Conservation (phyloP, 495 filamentous ascomycete genomes). For the Pyrenopolyporus hunteri region DNA sequence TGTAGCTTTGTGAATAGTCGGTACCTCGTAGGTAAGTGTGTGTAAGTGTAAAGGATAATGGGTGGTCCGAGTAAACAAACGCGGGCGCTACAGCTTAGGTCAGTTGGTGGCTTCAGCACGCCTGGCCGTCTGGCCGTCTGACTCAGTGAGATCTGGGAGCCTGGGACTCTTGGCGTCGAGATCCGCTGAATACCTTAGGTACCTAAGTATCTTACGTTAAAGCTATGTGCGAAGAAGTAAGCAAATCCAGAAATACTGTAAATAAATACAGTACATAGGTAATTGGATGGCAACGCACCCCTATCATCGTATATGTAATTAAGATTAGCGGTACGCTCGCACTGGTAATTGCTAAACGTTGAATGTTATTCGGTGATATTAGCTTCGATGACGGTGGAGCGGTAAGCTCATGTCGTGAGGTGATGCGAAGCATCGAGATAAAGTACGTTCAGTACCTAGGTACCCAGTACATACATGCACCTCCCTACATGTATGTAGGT, state of each 20-base stretch:
- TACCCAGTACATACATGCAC: too few species aligned
- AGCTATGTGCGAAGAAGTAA: too few species aligned
- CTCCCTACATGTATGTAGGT: too few species aligned
- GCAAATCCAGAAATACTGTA: too few species aligned
- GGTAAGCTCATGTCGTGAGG: neutral
- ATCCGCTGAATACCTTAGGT: constrained; percentile 1
- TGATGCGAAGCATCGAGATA: neutral
- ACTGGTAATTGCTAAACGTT: too few species aligned
- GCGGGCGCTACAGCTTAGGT: neutral
- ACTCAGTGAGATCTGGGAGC: constrained; percentile 25
- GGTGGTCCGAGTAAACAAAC: neutral
- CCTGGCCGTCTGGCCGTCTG: constrained; percentile 13
- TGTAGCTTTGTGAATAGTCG: neutral
- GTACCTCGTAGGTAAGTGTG: neutral
- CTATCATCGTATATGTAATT: too few species aligned
- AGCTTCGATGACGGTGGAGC: constrained; percentile 20
- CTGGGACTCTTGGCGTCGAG: constrained; percentile 10
- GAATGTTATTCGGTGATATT: neutral
- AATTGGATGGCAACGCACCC: too few species aligned
- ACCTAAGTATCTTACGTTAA: neutral
- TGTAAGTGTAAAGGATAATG: neutral
- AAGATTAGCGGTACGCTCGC: too few species aligned
- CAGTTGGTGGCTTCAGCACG: neutral
- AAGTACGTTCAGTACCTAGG: too few species aligned
- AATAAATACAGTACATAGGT: too few species aligned